Evolutionary conservation across 768 basidiomycete species (phyloP).

Genomic region (Pleurotus djamor): DNA sequence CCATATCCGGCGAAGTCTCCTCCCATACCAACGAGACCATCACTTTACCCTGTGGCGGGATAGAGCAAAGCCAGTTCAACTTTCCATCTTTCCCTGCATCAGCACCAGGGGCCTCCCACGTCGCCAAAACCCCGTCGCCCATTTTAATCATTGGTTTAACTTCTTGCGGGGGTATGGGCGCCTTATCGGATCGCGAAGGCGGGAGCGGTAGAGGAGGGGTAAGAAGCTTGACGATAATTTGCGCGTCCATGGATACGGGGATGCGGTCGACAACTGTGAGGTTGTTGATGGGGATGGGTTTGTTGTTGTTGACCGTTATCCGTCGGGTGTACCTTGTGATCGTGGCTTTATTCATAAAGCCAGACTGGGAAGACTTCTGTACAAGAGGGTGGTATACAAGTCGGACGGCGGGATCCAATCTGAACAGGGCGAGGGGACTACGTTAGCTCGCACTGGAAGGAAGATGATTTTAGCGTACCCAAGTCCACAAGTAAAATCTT

Average conservation of each 20-base stretch:
- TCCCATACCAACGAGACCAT: background rate
- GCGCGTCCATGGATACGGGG: constrained; percentile 8
- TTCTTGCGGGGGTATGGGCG: too few relatives aligned
- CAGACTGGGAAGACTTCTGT: constrained; percentile 8
- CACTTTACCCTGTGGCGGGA: background rate
- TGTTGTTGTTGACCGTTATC: constrained; percentile 14
- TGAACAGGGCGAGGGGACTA: too few relatives aligned
- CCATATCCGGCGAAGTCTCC: background rate
- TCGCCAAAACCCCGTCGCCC: background rate
- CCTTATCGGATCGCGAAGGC: background rate
- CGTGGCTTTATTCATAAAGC: constrained; percentile 1
- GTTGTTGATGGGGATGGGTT: constrained; percentile 8
- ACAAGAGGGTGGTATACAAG: constrained; percentile 33
- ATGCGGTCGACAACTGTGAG: constrained; percentile 13
- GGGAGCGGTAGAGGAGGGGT: background rate
- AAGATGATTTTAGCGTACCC: too few relatives aligned
- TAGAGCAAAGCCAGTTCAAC: background rate
- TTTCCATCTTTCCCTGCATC: background rate
- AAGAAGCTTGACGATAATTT: constrained; percentile 1
- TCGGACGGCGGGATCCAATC: constrained; percentile 35
- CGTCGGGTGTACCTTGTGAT: constrained; percentile 10
- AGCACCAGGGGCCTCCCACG: background rate
- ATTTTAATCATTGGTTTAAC: background rate
- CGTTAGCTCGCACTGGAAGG: too few relatives aligned
- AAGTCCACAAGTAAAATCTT: constrained; percentile 36